phyloP scores from a whole-genome alignment of 2,329 filamentous ascomycete species.

The Parafenestella ontariensis region DNA sequence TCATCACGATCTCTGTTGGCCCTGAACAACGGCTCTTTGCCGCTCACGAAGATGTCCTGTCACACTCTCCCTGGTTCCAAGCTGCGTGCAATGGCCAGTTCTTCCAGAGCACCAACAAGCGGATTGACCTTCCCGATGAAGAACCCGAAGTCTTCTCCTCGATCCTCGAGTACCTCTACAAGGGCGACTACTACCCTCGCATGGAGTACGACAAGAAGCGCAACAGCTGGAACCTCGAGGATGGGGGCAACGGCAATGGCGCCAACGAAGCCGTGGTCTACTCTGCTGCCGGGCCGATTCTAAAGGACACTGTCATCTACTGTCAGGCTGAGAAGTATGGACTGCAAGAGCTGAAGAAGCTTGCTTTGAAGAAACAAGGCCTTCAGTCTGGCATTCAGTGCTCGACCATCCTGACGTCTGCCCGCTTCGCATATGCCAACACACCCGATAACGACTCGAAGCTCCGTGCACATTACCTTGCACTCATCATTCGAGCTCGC shows the following conservation, averaged over 20 bases:
- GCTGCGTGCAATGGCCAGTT: constrained; percentile 68
- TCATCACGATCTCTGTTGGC: constrained; percentile 83
- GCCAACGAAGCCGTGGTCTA: constrained; percentile 62
- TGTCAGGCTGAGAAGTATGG: constrained; percentile 87
- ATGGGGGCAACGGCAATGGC: constrained; percentile 52
- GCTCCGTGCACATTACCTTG: constrained; percentile 87
- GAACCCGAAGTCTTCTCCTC: constrained; percentile 91
- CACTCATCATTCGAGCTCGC: constrained; percentile 87
- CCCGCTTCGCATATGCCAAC: constrained; percentile 87
- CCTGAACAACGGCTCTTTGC: constrained; percentile 86
- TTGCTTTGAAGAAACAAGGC: constrained; percentile 87
- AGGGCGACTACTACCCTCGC: constrained; percentile 89
- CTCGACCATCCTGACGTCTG: constrained; percentile 83
- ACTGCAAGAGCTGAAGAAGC: constrained; percentile 81
- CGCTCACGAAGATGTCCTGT: constrained; percentile 85
- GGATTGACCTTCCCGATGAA: constrained; percentile 82
- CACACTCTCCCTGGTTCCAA: constrained; percentile 79
- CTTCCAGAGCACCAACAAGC: constrained; percentile 68
- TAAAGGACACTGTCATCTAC: constrained; percentile 91
- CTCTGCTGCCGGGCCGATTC: constrained; percentile 67
- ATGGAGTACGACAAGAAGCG: constrained; percentile 81
- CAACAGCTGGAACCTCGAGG: constrained; percentile 83
- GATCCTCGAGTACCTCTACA: constrained; percentile 90
- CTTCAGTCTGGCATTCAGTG: constrained; percentile 84
- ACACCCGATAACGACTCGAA: constrained; percentile 92